These are phyloP conservation scores for Hypoxylon fuscum DNA, from an alignment of 495 filamentous ascomycete species.

Conservation along the genomic window DNA sequence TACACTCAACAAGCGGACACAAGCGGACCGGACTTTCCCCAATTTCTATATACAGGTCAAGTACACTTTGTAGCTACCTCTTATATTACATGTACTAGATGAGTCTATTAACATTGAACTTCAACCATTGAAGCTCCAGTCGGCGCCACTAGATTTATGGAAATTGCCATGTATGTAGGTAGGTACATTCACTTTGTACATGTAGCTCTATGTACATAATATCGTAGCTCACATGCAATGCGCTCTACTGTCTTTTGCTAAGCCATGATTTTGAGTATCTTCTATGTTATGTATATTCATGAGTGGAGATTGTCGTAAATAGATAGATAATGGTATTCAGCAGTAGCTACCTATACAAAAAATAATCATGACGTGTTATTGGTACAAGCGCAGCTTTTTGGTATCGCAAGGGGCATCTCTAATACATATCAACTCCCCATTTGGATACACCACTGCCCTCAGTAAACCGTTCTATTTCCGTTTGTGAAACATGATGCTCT, in stretches of 20 bases:
- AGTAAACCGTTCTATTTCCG: slow-evolving; percentile 43
- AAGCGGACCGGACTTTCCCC: slow-evolving; percentile 37
- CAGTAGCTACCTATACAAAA: slow-evolving; percentile 37
- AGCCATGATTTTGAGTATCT: not conserved
- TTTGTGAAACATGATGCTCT: slow-evolving; percentile 49
- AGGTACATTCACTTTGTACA: no score
- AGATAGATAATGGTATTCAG: slow-evolving; percentile 18
- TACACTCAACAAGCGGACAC: slow-evolving; percentile 33
- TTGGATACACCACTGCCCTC: slow-evolving; percentile 42
- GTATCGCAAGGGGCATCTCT: slow-evolving; percentile 47
- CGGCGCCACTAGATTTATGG: no score
- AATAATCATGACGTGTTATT: slow-evolving; percentile 42
- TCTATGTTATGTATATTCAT: not conserved
- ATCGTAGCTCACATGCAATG: no score
- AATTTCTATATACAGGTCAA: slow-evolving; percentile 10
- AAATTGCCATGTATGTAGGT: no score
- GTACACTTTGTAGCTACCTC: no score
- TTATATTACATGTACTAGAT: no score
- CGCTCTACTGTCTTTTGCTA: not conserved
- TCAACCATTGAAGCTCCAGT: no score
- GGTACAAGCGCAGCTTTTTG: slow-evolving; percentile 49
- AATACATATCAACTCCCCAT: slow-evolving; percentile 42
- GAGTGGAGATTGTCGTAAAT: slow-evolving; percentile 11
- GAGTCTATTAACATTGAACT: no score
- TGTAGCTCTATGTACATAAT: no score